phyloP scores from a whole-genome alignment of 2,329 filamentous ascomycete genomes.

The Beauveria brongniartii region DNA sequence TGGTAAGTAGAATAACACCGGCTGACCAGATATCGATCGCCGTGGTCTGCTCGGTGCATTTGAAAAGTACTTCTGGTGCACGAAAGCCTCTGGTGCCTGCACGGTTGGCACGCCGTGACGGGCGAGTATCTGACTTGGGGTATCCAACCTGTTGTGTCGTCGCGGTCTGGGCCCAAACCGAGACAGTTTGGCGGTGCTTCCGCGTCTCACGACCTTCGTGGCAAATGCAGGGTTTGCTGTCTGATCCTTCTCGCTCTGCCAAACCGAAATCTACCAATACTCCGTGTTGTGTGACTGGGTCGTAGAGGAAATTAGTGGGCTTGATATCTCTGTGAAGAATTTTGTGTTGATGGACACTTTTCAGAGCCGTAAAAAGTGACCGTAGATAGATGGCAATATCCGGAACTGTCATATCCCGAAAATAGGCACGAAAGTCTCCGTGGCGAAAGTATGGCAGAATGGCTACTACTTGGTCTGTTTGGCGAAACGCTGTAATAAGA shows the following conservation, averaged over 20 bases:
- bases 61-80: slow-evolving; percentile 91
- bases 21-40: slow-evolving; percentile 96
- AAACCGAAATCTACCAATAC: slow-evolving; percentile 99
- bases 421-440: slow-evolving; percentile 90
- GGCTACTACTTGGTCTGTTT: slow-evolving; percentile 89
- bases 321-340: slow-evolving; percentile 97
- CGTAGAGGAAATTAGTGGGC: slow-evolving; percentile 95
- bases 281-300: slow-evolving; percentile 68
- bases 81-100: slow-evolving; percentile 94
- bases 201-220: slow-evolving; percentile 56
- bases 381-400: slow-evolving; percentile 89
- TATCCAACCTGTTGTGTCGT: slow-evolving; percentile 56
- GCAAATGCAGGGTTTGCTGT: slow-evolving; percentile 76
- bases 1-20: slow-evolving; percentile 93
- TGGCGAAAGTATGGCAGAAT: slow-evolving; percentile 94
- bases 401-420: slow-evolving; percentile 74
- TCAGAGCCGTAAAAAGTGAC: slow-evolving; percentile 77
- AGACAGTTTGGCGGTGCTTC: slow-evolving; percentile 48
- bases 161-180: slow-evolving; percentile 46
- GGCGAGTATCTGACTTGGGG: slow-evolving; percentile 81
- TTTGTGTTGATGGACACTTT: slow-evolving; percentile 70
- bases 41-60: slow-evolving; percentile 90
- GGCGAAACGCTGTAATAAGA: slow-evolving; percentile 91
- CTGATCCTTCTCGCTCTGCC: slow-evolving; percentile 73
- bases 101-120: slow-evolving; percentile 83